Percentiles rank a stretch among this genome's conserved stretches.
Evolutionary conservation across 805 yeast genomes (phyloP).

Genomic region (Ogataea pini): DNA sequence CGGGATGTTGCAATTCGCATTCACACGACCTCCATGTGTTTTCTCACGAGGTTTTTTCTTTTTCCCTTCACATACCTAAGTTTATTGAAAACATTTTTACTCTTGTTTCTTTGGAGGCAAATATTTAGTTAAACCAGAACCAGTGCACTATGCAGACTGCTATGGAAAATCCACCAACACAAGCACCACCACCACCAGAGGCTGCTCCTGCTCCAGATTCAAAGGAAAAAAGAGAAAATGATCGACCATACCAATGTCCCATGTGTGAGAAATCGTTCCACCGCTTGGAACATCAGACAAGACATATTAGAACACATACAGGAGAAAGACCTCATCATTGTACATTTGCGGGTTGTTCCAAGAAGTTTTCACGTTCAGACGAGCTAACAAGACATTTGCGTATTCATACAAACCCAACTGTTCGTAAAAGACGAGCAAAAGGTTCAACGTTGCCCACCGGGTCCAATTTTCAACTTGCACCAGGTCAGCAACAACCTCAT

Average conservation of each 20-base stretch:
- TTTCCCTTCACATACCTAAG: constrained; percentile 3
- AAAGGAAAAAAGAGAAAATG: constrained; percentile 11
- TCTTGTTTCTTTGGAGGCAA: not conserved
- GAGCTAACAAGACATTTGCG: constrained; percentile 85
- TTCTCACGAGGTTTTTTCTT: constrained; percentile 5
- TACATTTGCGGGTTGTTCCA: constrained; percentile 78
- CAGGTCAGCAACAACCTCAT: constrained; percentile 18
- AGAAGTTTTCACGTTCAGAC: constrained; percentile 77
- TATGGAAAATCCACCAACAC: not conserved
- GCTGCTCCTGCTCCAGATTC: not conserved
- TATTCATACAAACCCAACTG: constrained; percentile 64
- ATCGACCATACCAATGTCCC: constrained; percentile 80
- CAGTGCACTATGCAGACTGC: constrained; percentile 3
- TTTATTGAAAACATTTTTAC: not conserved
- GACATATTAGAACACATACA: constrained; percentile 90
- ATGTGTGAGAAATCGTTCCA: constrained; percentile 85
- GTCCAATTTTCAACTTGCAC: constrained; percentile 16
- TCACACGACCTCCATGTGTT: constrained; percentile 2
- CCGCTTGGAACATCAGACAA: constrained; percentile 85
- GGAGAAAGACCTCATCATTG: constrained; percentile 92
- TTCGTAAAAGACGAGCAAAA: constrained; percentile 32
- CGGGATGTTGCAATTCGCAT: constrained; percentile 2
- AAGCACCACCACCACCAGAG: not conserved
- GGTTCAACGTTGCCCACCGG: constrained; percentile 17
- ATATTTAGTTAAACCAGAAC: not conserved